These are phyloP conservation scores for Aspergillus uvarum DNA, from an alignment of 2,329 filamentous ascomycete genomes.

Conservation along the genomic window DNA sequence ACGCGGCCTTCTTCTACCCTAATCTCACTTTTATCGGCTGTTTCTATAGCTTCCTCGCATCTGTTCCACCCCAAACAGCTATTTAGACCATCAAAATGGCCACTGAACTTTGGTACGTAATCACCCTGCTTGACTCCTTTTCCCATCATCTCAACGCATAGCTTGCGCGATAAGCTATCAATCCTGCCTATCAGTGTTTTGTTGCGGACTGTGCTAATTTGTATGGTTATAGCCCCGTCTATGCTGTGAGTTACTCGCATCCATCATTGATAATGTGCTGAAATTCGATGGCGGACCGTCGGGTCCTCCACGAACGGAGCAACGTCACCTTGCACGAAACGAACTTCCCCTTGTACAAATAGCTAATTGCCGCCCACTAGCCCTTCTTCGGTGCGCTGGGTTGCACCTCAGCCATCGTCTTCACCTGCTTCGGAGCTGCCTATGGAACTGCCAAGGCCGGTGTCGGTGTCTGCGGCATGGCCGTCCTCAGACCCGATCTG, in stretches of 20 bases:
- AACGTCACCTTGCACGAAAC: conserved; percentile 1
- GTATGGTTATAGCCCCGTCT: conserved; percentile 73
- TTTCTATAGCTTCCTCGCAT: conserved; percentile 15
- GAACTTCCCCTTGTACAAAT: background rate
- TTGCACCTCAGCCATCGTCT: conserved; percentile 91
- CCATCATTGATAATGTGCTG: conserved; percentile 3
- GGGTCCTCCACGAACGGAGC: conserved; percentile 1
- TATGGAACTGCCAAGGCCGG: conserved; percentile 99
- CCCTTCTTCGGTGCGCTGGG: conserved; percentile 98
- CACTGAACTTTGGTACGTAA: conserved; percentile 77
- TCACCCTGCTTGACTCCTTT: conserved; percentile 36
- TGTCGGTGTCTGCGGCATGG: conserved; percentile 97
- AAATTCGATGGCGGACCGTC: background rate
- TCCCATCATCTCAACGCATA: conserved; percentile 29
- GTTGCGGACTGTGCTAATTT: conserved; percentile 23
- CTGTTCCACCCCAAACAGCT: conserved; percentile 18
- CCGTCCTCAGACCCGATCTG: conserved; percentile 94
- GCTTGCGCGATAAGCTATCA: background rate
- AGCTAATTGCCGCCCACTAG: conserved; percentile 39
- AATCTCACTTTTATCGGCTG: conserved; percentile 17
- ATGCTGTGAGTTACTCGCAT: conserved; percentile 76
- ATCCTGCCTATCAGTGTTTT: background rate
- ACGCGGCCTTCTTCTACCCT: conserved; percentile 25
- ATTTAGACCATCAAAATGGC: conserved; percentile 60
- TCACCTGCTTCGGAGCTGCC: conserved; percentile 93